These are phyloP conservation scores for Xerocomus potaroensis DNA, from an alignment of 768 basidiomycete species.

Conservation along the genomic window DNA sequence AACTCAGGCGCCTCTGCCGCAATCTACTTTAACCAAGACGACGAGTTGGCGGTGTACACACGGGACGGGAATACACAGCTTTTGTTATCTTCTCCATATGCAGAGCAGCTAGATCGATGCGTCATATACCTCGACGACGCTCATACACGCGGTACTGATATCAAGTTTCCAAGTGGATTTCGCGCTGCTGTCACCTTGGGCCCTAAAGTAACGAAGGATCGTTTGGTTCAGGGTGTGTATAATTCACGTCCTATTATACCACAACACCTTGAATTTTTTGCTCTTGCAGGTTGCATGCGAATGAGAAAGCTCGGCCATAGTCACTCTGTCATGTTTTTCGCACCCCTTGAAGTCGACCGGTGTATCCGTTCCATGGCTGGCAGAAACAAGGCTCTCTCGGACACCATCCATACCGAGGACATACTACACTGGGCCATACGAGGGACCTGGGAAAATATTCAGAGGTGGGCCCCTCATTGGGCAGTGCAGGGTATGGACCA, in stretches of 20 bases:
- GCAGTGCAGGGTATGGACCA: constrained; percentile 39
- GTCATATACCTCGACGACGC: constrained; percentile 15
- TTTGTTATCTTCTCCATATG: constrained; percentile 31
- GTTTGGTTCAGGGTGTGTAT: constrained; percentile 15
- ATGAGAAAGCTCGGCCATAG: constrained; percentile 47
- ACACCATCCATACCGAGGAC: constrained; percentile 24
- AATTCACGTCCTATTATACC: too few relatives aligned
- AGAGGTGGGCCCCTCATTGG: constrained; percentile 38
- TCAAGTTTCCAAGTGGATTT: constrained; percentile 11
- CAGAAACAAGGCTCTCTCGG: constrained; percentile 2
- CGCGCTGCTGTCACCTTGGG: constrained; percentile 14
- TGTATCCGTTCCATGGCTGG: constrained; percentile 30
- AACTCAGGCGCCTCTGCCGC: constrained; percentile 13
- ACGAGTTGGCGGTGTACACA: constrained; percentile 25
- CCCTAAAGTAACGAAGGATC: constrained; percentile 14
- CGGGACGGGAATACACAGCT: constrained; percentile 35
- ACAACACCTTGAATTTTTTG: background rate
- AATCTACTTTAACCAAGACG: constrained; percentile 18
- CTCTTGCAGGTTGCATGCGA: constrained; percentile 47
- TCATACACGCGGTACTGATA: constrained; percentile 18
- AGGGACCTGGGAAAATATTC: constrained; percentile 40
- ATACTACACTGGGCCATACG: constrained; percentile 44
- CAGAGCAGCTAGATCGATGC: constrained; percentile 2
- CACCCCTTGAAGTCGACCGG: constrained; percentile 40
- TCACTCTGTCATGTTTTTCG: constrained; percentile 47